Evolutionary conservation across 306 rosid genomes (phyloP), one percentile per base, ranked within the genome.

Genomic region (Cercis canadensis): DNA sequence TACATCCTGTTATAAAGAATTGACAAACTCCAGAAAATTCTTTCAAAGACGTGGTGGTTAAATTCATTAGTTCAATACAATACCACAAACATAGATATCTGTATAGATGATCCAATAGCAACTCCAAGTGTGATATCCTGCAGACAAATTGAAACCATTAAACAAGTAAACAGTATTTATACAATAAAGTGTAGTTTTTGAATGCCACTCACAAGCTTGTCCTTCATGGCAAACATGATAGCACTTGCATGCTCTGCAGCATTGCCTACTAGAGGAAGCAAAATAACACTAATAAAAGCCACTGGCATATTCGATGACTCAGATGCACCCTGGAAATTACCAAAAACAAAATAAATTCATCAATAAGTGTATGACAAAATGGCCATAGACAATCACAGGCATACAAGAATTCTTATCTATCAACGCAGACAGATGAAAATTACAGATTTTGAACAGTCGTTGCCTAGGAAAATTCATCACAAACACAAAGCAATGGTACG

Each of bases 31-130:
- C 31, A 13, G 54, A 47, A 47, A 73, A 19, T 45, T 21, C 19
- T 67, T 63, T 50, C 79, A 0, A 36, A 51, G 62, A 51, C 19
- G 63, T 52, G 50, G 47, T 41, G 34, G 72, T 41, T 45, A 57
- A 64, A 60, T 51, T 24, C 29, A 47, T 51, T 69, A 67, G 75
- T 80, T 68, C 41, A 72, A 83, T 75, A 56, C 57, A 89, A 68
- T 82, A 90, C 98, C 92, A 90, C 92, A 87, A 92, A 92, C 98
- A 90, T 92, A 50, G 97, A 85, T 86, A 90, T 92, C 72, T 92
- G 98, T 44, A 96, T 92, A 24, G 98, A 92, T 34, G 98, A 92
- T 77, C 96, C 98, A 76, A 85, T 78, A 13, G 97, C 98, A 78
- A 92, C 98, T 83, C 98, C 98, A 51, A 92, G 79, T 45, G 96